These are phyloP conservation scores for Hypoxylon sp. DNA, from an alignment of 2,329 filamentous ascomycete species.

Conservation along the genomic window DNA sequence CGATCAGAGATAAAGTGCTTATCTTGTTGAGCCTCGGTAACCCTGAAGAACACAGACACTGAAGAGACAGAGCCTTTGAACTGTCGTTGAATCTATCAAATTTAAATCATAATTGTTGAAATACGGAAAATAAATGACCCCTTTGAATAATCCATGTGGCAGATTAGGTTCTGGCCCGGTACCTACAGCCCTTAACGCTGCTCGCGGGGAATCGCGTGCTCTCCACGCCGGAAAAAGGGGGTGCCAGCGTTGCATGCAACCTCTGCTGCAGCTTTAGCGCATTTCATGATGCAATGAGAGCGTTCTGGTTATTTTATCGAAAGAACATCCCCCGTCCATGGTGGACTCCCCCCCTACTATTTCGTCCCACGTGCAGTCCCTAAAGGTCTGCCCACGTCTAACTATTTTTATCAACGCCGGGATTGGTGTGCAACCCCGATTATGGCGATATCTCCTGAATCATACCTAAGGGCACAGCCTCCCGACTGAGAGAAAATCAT, in stretches of 20 bases:
- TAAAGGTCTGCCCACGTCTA: constrained; percentile 20
- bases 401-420: constrained; percentile 39
- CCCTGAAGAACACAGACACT: background rate
- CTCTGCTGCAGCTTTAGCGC: constrained; percentile 30
- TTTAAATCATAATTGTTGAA: background rate
- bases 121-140: background rate
- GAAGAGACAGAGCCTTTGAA: background rate
- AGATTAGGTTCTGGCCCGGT: background rate
- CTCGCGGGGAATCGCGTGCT: constrained; percentile 21
- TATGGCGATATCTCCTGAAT: constrained; percentile 28
- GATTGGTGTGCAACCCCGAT: constrained; percentile 29
- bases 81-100: background rate
- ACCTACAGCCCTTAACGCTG: background rate
- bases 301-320: constrained; percentile 25
- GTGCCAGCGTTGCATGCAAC: constrained; percentile 29
- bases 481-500: constrained; percentile 16
- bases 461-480: constrained; percentile 22
- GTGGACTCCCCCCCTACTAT: background rate
- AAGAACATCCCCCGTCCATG: constrained; percentile 13
- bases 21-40: background rate
- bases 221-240: constrained; percentile 17
- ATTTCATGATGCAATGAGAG: constrained; percentile 29
- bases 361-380: too few species aligned
- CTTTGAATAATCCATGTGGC: background rate
- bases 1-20: background rate